These are phyloP conservation scores for Aspergillus pseudotamarii DNA, from an alignment of 2,329 filamentous ascomycete genomes.

Conservation along the genomic window DNA sequence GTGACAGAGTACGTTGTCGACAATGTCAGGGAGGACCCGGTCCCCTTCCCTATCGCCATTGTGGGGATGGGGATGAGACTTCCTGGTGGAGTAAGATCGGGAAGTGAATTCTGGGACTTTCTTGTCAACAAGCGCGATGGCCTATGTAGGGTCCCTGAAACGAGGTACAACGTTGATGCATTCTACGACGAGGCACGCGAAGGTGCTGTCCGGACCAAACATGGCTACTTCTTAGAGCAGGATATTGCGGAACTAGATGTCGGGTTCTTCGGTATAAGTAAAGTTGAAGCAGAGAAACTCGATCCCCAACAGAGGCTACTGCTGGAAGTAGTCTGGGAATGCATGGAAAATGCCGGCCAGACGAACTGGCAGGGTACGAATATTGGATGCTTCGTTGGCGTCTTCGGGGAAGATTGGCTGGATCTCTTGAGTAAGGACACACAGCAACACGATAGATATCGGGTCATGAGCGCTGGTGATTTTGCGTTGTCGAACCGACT, in stretches of 20 bases:
- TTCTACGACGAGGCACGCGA: constrained; percentile 24
- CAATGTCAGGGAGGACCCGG: background rate
- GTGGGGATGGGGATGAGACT: constrained; percentile 29
- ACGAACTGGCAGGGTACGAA: constrained; percentile 33
- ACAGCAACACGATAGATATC: constrained; percentile 19
- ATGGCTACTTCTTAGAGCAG: constrained; percentile 36
- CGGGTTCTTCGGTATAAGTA: constrained; percentile 31
- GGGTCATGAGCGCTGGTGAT: constrained; percentile 18
- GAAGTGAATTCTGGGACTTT: constrained; percentile 26
- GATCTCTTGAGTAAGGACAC: constrained; percentile 23
- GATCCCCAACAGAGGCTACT: constrained; percentile 39
- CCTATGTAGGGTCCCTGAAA: constrained; percentile 23
- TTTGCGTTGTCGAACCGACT: constrained; percentile 29
- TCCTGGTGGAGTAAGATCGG: constrained; percentile 20
- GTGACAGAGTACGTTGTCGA: background rate
- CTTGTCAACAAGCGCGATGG: constrained; percentile 25
- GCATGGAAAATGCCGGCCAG: constrained; percentile 35
- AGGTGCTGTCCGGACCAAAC: constrained; percentile 11
- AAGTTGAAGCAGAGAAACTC: constrained; percentile 24
- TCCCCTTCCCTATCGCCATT: constrained; percentile 24
- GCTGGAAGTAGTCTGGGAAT: constrained; percentile 38
- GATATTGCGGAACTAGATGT: constrained; percentile 29
- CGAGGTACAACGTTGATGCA: constrained; percentile 28
- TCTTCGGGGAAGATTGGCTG: constrained; percentile 31
- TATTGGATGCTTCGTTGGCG: constrained; percentile 31